These are phyloP conservation scores for Arachnomyces sp. DNA, from an alignment of 2,329 filamentous ascomycete genomes.

Conservation along the genomic window DNA sequence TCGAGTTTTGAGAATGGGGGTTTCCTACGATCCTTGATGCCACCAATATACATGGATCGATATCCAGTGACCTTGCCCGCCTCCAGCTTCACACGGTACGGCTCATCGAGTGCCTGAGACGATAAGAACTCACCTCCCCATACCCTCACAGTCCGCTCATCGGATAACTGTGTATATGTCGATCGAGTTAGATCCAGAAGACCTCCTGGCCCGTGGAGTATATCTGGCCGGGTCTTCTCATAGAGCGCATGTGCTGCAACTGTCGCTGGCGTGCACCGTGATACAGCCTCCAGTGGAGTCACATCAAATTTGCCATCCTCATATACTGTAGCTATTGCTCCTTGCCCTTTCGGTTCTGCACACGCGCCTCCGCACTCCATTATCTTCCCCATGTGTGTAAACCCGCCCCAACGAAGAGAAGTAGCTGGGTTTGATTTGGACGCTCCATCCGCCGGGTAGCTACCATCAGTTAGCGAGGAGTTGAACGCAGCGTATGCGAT, in stretches of 20 bases:
- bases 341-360: conserved; percentile 37
- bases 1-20: no score
- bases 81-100: conserved; percentile 44
- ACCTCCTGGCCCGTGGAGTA: conserved; percentile 41
- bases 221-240: conserved; percentile 46
- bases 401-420: conserved; percentile 15
- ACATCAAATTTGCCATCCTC: conserved; percentile 41
- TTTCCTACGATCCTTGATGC: conserved; percentile 31
- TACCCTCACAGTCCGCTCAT: conserved; percentile 32
- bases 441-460: conserved; percentile 1
- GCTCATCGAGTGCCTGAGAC: no score
- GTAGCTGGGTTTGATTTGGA: conserved; percentile 25
- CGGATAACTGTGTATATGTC: conserved; percentile 34
- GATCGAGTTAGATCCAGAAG: conserved; percentile 33
- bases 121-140: conserved; percentile 16
- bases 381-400: conserved; percentile 45
- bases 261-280: conserved; percentile 39
- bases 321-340: conserved; percentile 34
- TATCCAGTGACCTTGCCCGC: conserved; percentile 37
- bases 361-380: conserved; percentile 45
- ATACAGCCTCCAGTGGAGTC: conserved; percentile 28
- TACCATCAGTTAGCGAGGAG: conserved; percentile 18
- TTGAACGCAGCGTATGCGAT: conserved; percentile 18
- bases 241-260: conserved; percentile 48
- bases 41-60: conserved; percentile 40